Evolutionary conservation across 768 basidiomycete species (phyloP).

Genomic region (Leccinum ochraceum): DNA sequence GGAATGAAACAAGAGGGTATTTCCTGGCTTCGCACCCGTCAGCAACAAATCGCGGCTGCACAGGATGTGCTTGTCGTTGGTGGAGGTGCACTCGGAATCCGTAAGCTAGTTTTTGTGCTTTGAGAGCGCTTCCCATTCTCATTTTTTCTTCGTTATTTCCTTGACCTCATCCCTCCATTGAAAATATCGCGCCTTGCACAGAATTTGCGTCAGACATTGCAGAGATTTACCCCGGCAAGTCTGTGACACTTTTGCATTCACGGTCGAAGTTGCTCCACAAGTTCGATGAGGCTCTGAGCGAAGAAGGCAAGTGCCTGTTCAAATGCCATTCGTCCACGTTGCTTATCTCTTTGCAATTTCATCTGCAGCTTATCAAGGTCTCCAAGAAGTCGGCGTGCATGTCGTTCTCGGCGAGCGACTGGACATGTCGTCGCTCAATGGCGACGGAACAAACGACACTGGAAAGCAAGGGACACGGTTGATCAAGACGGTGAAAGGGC

Average conservation of each 20-base stretch:
- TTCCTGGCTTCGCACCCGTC: conserved; percentile 51
- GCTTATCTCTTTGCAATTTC: neutral
- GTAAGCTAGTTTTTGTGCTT: conserved; percentile 38
- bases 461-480: conserved; percentile 17
- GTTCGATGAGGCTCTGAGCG: conserved; percentile 54
- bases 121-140: neutral
- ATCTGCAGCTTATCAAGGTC: conserved; percentile 26
- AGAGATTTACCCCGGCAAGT: conserved; percentile 50
- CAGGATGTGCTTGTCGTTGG: conserved; percentile 63
- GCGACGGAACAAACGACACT: neutral
- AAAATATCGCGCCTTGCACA: conserved; percentile 21
- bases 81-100: conserved; percentile 73
- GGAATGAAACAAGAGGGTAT: conserved; percentile 53
- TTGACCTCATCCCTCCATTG: neutral
- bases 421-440: conserved; percentile 41
- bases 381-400: conserved; percentile 45
- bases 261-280: conserved; percentile 52
- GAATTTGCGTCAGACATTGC: conserved; percentile 68
- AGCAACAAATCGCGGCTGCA: conserved; percentile 47
- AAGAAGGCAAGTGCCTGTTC: conserved; percentile 41
- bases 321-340: neutral
- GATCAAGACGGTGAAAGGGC: conserved; percentile 50
- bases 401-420: conserved; percentile 57
- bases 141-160: neutral
- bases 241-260: conserved; percentile 62